A percentile compares a stretch with the other conserved stretches of the same genome.
Evolutionary conservation across 2,329 filamentous ascomycete species (phyloP).

Genomic region (Lasiodiplodia sp.): DNA sequence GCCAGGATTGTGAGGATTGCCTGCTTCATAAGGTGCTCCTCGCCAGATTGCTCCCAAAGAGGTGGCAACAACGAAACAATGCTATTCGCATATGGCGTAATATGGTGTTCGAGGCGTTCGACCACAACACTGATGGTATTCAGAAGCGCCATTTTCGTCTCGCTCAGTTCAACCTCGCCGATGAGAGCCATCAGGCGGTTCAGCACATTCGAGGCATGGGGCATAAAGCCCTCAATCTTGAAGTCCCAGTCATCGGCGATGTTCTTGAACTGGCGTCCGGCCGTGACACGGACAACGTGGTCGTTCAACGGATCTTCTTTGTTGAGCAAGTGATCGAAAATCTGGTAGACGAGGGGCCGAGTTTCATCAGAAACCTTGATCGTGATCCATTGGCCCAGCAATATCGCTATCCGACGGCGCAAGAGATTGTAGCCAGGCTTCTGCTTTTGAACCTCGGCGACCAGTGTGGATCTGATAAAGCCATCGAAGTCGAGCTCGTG

Average conservation of each 20-base stretch:
- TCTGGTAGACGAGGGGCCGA: conserved; percentile 79
- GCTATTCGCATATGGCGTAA: conserved; percentile 73
- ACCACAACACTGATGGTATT: conserved; percentile 86
- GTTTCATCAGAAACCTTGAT: conserved; percentile 75
- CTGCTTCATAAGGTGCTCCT: conserved; percentile 93
- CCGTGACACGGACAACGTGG: conserved; percentile 88
- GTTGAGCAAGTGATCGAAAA: conserved; percentile 86
- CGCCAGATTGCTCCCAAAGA: conserved; percentile 84
- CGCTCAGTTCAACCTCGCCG: conserved; percentile 78
- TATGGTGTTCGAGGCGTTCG: conserved; percentile 78
- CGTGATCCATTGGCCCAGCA: conserved; percentile 88
- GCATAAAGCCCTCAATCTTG: conserved; percentile 73
- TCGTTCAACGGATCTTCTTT: conserved; percentile 82
- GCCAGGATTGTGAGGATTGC: conserved; percentile 86
- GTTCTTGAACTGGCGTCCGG: conserved; percentile 81
- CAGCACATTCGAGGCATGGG: conserved; percentile 77
- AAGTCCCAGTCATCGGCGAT: conserved; percentile 89
- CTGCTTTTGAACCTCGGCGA: conserved; percentile 77
- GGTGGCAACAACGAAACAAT: conserved; percentile 81
- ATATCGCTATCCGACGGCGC: conserved; percentile 83
- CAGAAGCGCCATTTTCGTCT: conserved; percentile 89
- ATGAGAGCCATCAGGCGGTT: conserved; percentile 78
- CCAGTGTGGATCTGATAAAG: conserved; percentile 77
- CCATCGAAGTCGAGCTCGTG: conserved; percentile 81
- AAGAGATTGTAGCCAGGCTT: conserved; percentile 78